Percentiles rank a stretch among this genome's conserved stretches.
phyloP scores from a whole-genome alignment of 495 filamentous ascomycete genomes.

The Daldinia bambusicola region DNA sequence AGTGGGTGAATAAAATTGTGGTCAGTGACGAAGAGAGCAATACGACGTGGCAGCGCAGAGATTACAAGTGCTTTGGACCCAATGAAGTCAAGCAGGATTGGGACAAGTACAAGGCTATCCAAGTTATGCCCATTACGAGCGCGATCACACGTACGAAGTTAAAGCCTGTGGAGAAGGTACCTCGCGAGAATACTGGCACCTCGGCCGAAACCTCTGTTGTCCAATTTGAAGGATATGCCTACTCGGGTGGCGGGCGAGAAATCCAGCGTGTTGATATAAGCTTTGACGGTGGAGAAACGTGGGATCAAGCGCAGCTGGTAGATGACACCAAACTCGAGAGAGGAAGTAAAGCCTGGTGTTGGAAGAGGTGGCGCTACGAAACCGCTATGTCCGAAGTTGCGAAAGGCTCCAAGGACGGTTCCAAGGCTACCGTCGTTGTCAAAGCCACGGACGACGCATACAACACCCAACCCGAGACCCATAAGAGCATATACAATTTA shows the following conservation, averaged over 20 bases:
- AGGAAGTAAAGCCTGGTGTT: constrained; percentile 61
- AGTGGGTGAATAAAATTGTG: constrained; percentile 71
- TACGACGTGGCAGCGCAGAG: constrained; percentile 68
- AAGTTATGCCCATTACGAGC: constrained; percentile 69
- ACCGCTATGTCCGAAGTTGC: constrained; percentile 55
- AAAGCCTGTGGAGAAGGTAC: constrained; percentile 9
- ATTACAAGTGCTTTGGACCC: constrained; percentile 73
- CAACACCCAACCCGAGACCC: constrained; percentile 65
- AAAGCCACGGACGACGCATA: constrained; percentile 69
- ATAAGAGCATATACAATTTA: constrained; percentile 63
- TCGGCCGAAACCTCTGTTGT: constrained; percentile 44
- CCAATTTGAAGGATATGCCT: constrained; percentile 66
- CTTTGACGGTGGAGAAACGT: constrained; percentile 63
- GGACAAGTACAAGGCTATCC: constrained; percentile 64
- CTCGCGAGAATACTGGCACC: constrained; percentile 12
- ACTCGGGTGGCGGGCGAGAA: constrained; percentile 67
- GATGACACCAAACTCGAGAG: constrained; percentile 50
- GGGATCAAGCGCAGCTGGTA: constrained; percentile 63
- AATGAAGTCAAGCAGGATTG: constrained; percentile 66
- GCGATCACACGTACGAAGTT: constrained; percentile 55
- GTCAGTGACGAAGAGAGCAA: constrained; percentile 66
- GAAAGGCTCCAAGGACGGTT: constrained; percentile 53
- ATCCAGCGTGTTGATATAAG: constrained; percentile 66
- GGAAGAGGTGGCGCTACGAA: constrained; percentile 64
- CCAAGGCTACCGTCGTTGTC: constrained; percentile 59